Conservation (phyloP, 164 flowering plant species). For the Piper betle region DNA sequence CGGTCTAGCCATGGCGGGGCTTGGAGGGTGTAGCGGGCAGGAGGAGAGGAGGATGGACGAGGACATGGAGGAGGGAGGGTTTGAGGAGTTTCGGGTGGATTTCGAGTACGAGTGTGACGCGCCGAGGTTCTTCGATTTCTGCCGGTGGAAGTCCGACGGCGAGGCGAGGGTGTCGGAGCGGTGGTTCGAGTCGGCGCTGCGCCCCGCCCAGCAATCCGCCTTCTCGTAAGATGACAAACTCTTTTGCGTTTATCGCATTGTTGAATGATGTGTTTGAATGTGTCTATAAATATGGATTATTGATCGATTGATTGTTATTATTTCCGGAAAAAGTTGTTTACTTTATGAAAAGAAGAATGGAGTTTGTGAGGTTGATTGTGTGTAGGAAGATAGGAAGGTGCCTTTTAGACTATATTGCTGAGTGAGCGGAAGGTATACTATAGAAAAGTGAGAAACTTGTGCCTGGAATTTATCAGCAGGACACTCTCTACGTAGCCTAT, state of each 20-base stretch:
- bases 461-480: no score
- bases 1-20: not conserved
- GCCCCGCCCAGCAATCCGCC: conserved; percentile 81
- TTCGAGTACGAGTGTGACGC: conserved; percentile 88
- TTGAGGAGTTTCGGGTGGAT: conserved; percentile 45
- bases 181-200: conserved; percentile 62
- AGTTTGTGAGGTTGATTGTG: no score
- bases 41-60: conserved; percentile 32
- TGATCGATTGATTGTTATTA: not conserved
- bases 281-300: not conserved
- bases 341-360: no score
- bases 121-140: conserved; percentile 56
- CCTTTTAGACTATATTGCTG: no score
- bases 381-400: no score
- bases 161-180: conserved; percentile 51
- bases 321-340: no score
- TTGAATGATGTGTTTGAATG: not conserved
- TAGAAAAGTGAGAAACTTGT: no score
- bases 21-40: not conserved
- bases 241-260: not conserved
- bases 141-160: conserved; percentile 28
- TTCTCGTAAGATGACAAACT: conserved; percentile 27
- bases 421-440: no score
- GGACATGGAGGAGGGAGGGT: conserved; percentile 29
- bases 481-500: no score